Evolutionary conservation across 352 stramenopile genomes (phyloP).

Genomic region (Phytophthora constricta): DNA sequence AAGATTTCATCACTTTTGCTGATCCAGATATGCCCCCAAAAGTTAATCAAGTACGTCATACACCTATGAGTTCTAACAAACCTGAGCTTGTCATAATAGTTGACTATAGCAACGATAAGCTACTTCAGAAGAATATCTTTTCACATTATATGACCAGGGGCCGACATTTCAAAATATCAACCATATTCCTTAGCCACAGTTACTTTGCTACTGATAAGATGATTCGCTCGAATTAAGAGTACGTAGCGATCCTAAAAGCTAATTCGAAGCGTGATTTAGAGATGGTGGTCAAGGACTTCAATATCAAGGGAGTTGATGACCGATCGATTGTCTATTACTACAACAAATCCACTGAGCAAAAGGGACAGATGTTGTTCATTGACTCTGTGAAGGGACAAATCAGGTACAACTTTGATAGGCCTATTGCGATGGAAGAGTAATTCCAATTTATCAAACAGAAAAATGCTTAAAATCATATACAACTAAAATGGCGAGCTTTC

Average conservation of each 20-base stretch:
- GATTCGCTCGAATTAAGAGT: not conserved
- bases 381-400: conserved; percentile 20
- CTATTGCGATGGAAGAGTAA: not conserved
- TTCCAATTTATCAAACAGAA: not conserved
- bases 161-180: not conserved
- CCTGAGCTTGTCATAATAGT: not conserved
- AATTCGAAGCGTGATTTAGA: not conserved
- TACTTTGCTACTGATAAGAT: not conserved
- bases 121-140: not conserved
- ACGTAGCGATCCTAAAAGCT: not conserved
- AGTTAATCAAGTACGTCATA: not conserved
- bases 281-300: not conserved
- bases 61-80: not conserved
- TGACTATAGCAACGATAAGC: not conserved
- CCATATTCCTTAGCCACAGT: not conserved
- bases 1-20: not conserved
- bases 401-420: conserved; percentile 2
- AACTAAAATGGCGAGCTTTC: not conserved
- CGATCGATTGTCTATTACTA: conserved; percentile 7
- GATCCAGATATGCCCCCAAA: not conserved
- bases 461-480: conserved; percentile 1
- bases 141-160: not conserved
- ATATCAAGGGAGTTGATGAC: not conserved
- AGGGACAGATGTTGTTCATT: conserved; percentile 20
- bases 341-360: conserved; percentile 7